Evolutionary conservation across 2,329 filamentous ascomycete genomes (phyloP).

Genomic region (Fusarium tricinctum): DNA sequence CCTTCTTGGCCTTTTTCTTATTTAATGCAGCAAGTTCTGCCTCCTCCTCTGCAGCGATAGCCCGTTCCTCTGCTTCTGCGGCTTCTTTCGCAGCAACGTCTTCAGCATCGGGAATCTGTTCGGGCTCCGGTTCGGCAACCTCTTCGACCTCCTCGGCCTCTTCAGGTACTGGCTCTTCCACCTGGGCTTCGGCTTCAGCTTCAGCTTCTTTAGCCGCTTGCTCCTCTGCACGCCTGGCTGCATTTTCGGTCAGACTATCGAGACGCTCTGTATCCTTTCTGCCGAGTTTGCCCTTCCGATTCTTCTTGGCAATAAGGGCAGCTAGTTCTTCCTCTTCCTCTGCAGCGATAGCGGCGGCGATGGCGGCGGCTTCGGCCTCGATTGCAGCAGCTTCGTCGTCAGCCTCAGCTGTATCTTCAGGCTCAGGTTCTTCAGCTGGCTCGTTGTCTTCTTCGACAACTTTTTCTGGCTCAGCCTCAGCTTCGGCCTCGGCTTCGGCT

Average conservation of each 20-base stretch:
- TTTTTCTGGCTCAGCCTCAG: constrained; percentile 10
- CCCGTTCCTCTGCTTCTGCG: constrained; percentile 51
- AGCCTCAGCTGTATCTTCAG: constrained; percentile 28
- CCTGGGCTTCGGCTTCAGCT: constrained; percentile 13
- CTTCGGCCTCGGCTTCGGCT: constrained; percentile 43
- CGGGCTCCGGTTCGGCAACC: constrained; percentile 42
- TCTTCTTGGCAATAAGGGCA: constrained; percentile 33
- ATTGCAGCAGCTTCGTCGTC: constrained; percentile 10
- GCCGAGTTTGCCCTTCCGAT: constrained; percentile 44
- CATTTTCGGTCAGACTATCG: constrained; percentile 35
- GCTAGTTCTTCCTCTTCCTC: constrained; percentile 42
- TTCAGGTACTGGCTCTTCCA: constrained; percentile 37
- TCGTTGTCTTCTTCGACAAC: constrained; percentile 51
- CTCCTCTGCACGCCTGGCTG: constrained; percentile 33
- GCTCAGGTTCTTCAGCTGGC: constrained; percentile 9
- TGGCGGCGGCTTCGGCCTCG: constrained; percentile 6
- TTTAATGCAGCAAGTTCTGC: constrained; percentile 56
- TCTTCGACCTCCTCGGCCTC: constrained; percentile 27
- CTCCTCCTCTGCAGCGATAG: constrained; percentile 45
- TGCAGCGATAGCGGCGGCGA: constrained; percentile 25
- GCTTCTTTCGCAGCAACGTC: constrained; percentile 42
- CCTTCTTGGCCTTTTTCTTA: constrained; percentile 56
- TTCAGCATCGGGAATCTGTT: constrained; percentile 20
- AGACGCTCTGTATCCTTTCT: constrained; percentile 46
- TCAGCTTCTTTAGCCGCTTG: constrained; percentile 31